These are phyloP conservation scores for Paraglomus brasilianum DNA, from an alignment of 192 early-diverging fungal species.

Conservation along the genomic window DNA sequence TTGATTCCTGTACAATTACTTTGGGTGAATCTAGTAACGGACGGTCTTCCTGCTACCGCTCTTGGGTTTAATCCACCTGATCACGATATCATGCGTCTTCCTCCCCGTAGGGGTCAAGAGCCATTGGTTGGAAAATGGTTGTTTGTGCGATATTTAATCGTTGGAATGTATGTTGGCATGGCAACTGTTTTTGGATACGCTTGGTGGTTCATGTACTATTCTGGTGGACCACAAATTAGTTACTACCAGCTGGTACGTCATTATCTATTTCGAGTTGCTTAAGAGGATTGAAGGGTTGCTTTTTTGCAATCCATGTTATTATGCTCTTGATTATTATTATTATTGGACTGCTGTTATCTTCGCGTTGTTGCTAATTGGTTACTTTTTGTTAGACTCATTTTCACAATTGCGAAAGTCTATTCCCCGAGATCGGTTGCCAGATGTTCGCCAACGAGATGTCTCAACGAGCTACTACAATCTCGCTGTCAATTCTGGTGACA, in stretches of 20 bases:
- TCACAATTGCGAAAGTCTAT: constrained; percentile 83
- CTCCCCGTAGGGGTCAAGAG: constrained; percentile 82
- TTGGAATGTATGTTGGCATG: constrained; percentile 89
- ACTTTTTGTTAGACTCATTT: constrained; percentile 69
- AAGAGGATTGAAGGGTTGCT: constrained; percentile 10
- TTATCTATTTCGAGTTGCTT: not conserved
- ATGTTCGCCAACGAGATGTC: constrained; percentile 82
- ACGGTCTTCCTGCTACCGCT: constrained; percentile 95
- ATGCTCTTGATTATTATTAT: constrained; percentile 9
- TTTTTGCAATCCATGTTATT: not conserved
- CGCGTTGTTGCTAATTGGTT: constrained; percentile 23
- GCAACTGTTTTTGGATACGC: constrained; percentile 97
- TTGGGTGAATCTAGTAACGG: constrained; percentile 99
- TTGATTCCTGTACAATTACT: constrained; percentile 96
- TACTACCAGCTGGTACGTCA: constrained; percentile 79
- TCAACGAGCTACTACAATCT: constrained; percentile 90
- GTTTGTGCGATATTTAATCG: constrained; percentile 90
- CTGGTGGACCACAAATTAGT: constrained; percentile 81
- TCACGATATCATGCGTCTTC: constrained; percentile 91
- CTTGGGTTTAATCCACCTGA: constrained; percentile 98
- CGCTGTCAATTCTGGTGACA: constrained; percentile 90
- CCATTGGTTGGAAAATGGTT: constrained; percentile 93
- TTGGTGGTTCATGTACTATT: constrained; percentile 98
- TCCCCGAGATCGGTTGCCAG: constrained; percentile 91
- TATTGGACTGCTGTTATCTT: constrained; percentile 11